A percentile compares a stretch with the other conserved stretches of the same genome.
Conservation (phyloP, 106 monocot species). For the Platanthera guangdongensis region DNA sequence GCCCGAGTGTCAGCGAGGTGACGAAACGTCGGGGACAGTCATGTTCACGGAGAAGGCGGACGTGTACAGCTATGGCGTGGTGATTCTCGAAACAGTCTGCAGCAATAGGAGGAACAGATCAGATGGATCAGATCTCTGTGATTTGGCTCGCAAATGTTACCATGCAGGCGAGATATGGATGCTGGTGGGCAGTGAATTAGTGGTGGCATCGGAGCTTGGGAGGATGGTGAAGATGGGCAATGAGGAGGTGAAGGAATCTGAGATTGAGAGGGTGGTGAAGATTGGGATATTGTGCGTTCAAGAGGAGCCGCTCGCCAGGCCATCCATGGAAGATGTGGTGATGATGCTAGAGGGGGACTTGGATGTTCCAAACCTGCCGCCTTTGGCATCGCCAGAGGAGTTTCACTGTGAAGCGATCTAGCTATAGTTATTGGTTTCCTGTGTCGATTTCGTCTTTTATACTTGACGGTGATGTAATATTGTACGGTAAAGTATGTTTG, state of each 20-base stretch:
- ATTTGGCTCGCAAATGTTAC: conserved; percentile 6
- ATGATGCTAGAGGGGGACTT: conserved; percentile 15
- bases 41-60: conserved; percentile 29
- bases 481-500: no score
- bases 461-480: no score
- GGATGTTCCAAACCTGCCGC: background rate
- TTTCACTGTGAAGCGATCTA: no score
- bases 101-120: conserved; percentile 11
- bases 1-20: conserved; percentile 27
- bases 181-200: background rate
- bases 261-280: conserved; percentile 14
- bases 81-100: conserved; percentile 36
- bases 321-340: conserved; percentile 18
- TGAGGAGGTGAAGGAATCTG: no score
- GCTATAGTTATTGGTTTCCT: no score
- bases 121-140: background rate
- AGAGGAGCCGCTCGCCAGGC: conserved; percentile 2
- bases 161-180: background rate
- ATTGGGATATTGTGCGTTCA: conserved; percentile 19
- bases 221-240: no score
- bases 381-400: background rate
- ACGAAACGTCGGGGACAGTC: background rate
- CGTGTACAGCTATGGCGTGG: conserved; percentile 38
- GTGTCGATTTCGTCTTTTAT: no score
- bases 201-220: conserved; percentile 4